These are phyloP conservation scores for Tuber microsphaerosporum DNA, from an alignment of 495 filamentous ascomycete genomes.

Conservation along the genomic window DNA sequence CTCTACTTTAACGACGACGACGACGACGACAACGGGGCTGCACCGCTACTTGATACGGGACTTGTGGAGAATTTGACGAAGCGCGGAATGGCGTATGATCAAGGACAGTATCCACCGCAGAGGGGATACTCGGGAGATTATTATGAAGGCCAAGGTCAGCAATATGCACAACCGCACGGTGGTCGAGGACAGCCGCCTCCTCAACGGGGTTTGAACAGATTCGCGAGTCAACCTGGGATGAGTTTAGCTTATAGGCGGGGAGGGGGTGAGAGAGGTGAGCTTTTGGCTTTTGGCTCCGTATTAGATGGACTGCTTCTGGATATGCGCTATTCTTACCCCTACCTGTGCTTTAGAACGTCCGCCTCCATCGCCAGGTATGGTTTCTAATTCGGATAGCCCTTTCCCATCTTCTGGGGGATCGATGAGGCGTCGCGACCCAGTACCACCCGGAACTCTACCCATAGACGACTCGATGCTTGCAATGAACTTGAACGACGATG, in stretches of 20 bases:
- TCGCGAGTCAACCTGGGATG: neutral
- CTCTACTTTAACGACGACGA: neutral
- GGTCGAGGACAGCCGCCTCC: neutral
- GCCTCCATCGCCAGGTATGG: conserved; percentile 12
- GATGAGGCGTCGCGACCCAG: conserved; percentile 14
- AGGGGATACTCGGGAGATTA: neutral
- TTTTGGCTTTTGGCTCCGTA: neutral
- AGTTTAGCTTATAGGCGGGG: neutral
- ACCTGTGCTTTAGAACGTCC: conserved; percentile 1
- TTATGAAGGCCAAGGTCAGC: neutral
- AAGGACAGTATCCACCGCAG: neutral
- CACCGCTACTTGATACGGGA: neutral
- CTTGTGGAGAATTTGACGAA: neutral
- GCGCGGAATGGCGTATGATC: neutral
- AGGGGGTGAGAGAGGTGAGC: conserved; percentile 15
- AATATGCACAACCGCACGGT: conserved; percentile 5
- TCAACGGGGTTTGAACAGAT: neutral
- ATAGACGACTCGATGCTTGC: conserved; percentile 29
- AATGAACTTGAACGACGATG: conserved; percentile 19
- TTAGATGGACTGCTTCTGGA: neutral
- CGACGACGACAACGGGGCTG: neutral
- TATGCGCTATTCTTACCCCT: neutral
- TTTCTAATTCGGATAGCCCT: conserved; percentile 19
- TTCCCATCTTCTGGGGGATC: conserved; percentile 22
- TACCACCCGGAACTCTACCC: conserved; percentile 23